Conservation (phyloP, 352 stramenopile genomes). For the Phytophthora tubulina region DNA sequence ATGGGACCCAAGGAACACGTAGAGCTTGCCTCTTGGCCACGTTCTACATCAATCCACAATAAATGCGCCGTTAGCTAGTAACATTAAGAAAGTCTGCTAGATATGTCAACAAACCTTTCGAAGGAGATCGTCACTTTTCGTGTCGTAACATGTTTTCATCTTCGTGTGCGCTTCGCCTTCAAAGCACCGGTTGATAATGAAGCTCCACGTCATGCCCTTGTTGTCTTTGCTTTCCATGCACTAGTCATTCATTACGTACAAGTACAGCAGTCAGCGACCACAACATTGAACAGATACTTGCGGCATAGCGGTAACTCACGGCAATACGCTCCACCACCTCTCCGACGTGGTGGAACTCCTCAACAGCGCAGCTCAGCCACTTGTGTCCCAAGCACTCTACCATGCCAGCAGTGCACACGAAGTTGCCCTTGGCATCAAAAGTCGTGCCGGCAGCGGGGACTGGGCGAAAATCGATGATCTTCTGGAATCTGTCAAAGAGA, state of each 20-base stretch:
- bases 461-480: slow-evolving; percentile 76
- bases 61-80: slow-evolving; percentile 8
- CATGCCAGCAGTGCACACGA: slow-evolving; percentile 73
- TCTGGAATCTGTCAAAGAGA: slow-evolving; percentile 58
- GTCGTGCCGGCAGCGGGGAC: slow-evolving; percentile 77
- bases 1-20: slow-evolving; percentile 74
- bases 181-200: slow-evolving; percentile 75
- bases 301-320: slow-evolving; percentile 40
- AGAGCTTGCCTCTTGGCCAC: slow-evolving; percentile 59
- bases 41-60: slow-evolving; percentile 42
- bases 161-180: slow-evolving; percentile 48
- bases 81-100: not conserved
- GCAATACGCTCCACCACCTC: slow-evolving; percentile 72
- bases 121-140: slow-evolving; percentile 63
- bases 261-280: slow-evolving; percentile 22
- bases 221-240: slow-evolving; percentile 85
- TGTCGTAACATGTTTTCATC: slow-evolving; percentile 77
- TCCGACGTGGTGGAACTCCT: slow-evolving; percentile 70
- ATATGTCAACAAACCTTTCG: slow-evolving; percentile 47
- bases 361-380: slow-evolving; percentile 81
- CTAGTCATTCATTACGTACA: slow-evolving; percentile 28
- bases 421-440: slow-evolving; percentile 63
- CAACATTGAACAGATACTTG: not conserved
- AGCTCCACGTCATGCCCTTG: slow-evolving; percentile 74
- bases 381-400: slow-evolving; percentile 83